Conservation (phyloP, 2,329 filamentous ascomycete species). For the Fusarium euwallaceae region DNA sequence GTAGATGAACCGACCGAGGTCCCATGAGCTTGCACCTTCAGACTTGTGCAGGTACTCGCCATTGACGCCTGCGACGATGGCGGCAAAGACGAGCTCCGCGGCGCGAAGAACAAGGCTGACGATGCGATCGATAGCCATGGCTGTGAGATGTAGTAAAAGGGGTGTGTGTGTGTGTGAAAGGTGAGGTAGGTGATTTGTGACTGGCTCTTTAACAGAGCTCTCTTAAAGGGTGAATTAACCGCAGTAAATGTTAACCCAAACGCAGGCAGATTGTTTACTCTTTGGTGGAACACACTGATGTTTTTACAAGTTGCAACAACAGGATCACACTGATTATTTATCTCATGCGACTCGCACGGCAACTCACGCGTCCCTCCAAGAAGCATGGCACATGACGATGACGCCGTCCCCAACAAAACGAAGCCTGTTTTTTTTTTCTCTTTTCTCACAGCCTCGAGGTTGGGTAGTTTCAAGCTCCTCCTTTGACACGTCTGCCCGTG, state of each 20-base stretch:
- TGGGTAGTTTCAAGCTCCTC: conserved; percentile 5
- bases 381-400: conserved; percentile 39
- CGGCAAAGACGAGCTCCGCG: conserved; percentile 75
- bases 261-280: conserved; percentile 2
- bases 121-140: conserved; percentile 57
- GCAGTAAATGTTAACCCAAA: background rate
- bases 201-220: conserved; percentile 1
- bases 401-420: conserved; percentile 32
- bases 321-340: conserved; percentile 40
- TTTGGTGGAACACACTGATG: background rate
- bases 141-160: background rate
- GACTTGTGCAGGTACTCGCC: conserved; percentile 72
- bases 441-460: conserved; percentile 17
- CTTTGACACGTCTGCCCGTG: conserved; percentile 30
- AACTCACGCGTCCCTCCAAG: conserved; percentile 24
- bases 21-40: conserved; percentile 62
- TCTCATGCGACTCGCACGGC: conserved; percentile 13
- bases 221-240: background rate
- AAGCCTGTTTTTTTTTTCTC: conserved; percentile 39
- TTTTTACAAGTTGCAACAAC: background rate
- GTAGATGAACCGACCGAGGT: conserved; percentile 78
- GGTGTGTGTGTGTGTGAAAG: background rate
- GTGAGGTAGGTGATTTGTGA: background rate
- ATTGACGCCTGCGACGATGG: conserved; percentile 78
- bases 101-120: conserved; percentile 55